Conservation (phyloP, 1,139 yeast species). For the Trichomonascaceae sp. region DNA sequence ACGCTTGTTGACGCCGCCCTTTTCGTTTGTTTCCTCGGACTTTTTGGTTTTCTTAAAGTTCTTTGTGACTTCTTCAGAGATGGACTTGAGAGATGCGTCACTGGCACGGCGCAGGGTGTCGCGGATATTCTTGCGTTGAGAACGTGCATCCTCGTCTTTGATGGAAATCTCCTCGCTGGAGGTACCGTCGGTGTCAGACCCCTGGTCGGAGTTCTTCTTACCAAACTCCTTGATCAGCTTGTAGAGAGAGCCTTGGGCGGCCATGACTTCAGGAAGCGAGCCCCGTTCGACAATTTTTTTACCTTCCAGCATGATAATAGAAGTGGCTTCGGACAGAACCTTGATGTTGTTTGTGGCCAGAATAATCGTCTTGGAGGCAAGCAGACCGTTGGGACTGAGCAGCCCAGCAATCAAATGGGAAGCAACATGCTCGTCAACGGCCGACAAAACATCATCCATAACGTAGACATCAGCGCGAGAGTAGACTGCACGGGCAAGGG, state of each 20-base stretch:
- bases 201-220: constrained; percentile 7
- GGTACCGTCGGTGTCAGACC: neutral
- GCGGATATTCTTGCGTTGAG: constrained; percentile 18
- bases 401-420: constrained; percentile 48
- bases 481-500: constrained; percentile 78
- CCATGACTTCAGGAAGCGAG: constrained; percentile 15
- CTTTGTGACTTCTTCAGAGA: constrained; percentile 18
- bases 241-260: constrained; percentile 3
- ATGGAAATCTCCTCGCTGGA: neutral
- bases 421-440: constrained; percentile 79
- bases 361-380: constrained; percentile 54
- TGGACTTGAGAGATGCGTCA: constrained; percentile 38
- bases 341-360: constrained; percentile 70
- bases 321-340: constrained; percentile 55
- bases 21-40: constrained; percentile 11
- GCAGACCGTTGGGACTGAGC: constrained; percentile 49
- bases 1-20: constrained; percentile 17
- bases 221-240: constrained; percentile 1
- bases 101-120: constrained; percentile 59
- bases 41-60: constrained; percentile 9
- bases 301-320: constrained; percentile 44
- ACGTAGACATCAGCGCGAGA: constrained; percentile 68
- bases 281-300: constrained; percentile 37
- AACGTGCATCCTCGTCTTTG: constrained; percentile 7
- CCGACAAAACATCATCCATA: constrained; percentile 66